Conservation (phyloP, 2,329 filamentous ascomycete species). For the Lachnellula subtilissima region DNA sequence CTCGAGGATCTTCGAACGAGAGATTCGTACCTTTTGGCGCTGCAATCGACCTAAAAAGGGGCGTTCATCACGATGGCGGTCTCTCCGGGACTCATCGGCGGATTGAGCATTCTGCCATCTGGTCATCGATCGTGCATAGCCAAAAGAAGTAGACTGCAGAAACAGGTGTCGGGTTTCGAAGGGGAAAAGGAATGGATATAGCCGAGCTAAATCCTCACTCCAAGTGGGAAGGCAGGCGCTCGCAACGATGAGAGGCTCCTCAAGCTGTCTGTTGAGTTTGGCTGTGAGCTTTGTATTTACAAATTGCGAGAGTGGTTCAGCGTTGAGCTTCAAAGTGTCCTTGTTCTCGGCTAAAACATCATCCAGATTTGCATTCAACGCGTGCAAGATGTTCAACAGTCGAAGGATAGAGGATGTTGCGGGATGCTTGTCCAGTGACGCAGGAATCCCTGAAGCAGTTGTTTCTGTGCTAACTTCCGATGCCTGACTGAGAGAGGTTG, state of each 20-base stretch:
- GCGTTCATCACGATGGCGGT: conserved; percentile 79
- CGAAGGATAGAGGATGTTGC: conserved; percentile 83
- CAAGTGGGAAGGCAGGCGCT: conserved; percentile 94
- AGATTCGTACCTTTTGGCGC: conserved; percentile 97
- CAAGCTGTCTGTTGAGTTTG: conserved; percentile 92
- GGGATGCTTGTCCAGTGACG: conserved; percentile 76
- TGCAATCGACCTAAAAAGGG: conserved; percentile 89
- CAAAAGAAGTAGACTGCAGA: conserved; percentile 95
- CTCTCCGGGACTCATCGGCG: conserved; percentile 72
- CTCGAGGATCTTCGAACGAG: conserved; percentile 87
- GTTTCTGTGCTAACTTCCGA: conserved; percentile 47
- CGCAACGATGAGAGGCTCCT: conserved; percentile 93
- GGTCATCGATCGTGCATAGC: conserved; percentile 94
- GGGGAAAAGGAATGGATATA: conserved; percentile 95
- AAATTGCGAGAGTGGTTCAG: conserved; percentile 86
- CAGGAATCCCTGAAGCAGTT: conserved; percentile 60
- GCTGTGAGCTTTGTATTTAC: conserved; percentile 98
- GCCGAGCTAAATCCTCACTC: conserved; percentile 89
- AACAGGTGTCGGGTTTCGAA: conserved; percentile 97
- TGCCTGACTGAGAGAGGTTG: conserved; percentile 54
- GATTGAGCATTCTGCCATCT: conserved; percentile 92
- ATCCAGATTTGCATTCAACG: conserved; percentile 87
- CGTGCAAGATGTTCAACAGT: conserved; percentile 83
- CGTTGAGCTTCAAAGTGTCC: conserved; percentile 63
- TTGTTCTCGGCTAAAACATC: conserved; percentile 81